Evolutionary conservation across 352 stramenopile species (phyloP), one percentile per base, ranked within the genome.

Genomic region (Phytophthora sansomeana): DNA sequence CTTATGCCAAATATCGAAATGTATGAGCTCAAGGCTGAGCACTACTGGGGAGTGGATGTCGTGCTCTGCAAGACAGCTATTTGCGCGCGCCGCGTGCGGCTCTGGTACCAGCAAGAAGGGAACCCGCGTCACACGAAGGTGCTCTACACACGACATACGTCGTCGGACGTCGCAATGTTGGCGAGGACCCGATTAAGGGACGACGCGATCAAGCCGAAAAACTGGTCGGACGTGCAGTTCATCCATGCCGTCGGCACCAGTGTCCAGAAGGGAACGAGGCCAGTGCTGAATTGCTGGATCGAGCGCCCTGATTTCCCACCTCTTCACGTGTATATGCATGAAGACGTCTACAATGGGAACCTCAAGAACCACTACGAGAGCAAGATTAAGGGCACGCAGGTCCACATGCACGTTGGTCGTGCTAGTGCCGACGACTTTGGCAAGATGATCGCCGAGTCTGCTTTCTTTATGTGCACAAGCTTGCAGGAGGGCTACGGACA

Each of bases 381-480:
- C n/a, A 58, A 51, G 41, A 69, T 87, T 24, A 26, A 29, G 29
- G 30, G 44, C 17, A 67, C 55, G 4, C 55, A 78, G 26, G 55
- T 82, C 54, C 35, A 74, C 19, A 60, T 88, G 48, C 78, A 87
- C 38, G 35, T 81, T 17, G 77, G 74, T 16, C 65, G 65, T 2
- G 56, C 82, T 1, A 67, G 67, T 24, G 64, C 75, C 6, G 38
- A 63, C 28, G 64, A 70, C 6, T 92, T 88, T 54, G 78, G 83
- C 28, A 73, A 76, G 30, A 60, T 88, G 61, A 68, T 92, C 53
- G 77, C 76, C 2, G 69, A 90, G 30, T 55, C 75, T 2, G 57
- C 77, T n/a, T 84, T 80, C 48, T 85, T 90, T 47, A 62, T 92
- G 63, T 92, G 83, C 42, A 71, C 83, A 24, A 92, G 83, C 49